Percentiles rank a stretch among this genome's conserved stretches.
Conservation (phyloP, 2,329 filamentous ascomycete genomes). For the Aureobasidium subglaciale region DNA sequence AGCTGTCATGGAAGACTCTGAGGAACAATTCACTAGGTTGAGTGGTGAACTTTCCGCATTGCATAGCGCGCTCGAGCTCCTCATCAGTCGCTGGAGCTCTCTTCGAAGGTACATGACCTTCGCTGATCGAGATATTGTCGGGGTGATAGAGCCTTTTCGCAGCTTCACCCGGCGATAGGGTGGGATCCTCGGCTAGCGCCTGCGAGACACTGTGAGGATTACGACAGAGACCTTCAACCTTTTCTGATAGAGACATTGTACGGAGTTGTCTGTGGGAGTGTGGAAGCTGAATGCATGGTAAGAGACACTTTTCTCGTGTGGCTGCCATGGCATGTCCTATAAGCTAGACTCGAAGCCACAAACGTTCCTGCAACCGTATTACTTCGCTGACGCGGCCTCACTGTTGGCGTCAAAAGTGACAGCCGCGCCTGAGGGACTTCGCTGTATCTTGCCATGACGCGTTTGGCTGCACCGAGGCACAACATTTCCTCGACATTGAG, state of each 20-base stretch:
- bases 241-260: slow-evolving; percentile 29
- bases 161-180: slow-evolving; percentile 46
- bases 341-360: slow-evolving; percentile 4
- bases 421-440: neutral
- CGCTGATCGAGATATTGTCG: slow-evolving; percentile 25
- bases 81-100: slow-evolving; percentile 26
- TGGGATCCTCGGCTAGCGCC: slow-evolving; percentile 48
- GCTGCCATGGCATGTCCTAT: slow-evolving; percentile 8
- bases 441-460: neutral
- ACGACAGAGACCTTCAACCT: slow-evolving; percentile 48
- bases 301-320: neutral
- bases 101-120: slow-evolving; percentile 21
- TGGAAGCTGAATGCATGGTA: neutral
- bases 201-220: slow-evolving; percentile 51
- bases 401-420: neutral
- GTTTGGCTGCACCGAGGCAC: neutral
- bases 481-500: too few species aligned
- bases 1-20: slow-evolving; percentile 58
- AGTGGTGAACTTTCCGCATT: slow-evolving; percentile 63
- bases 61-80: slow-evolving; percentile 47
- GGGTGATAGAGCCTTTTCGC: slow-evolving; percentile 50
- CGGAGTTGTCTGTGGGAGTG: too few species aligned
- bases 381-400: slow-evolving; percentile 1
- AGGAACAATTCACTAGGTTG: slow-evolving; percentile 62
- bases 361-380: neutral